These are phyloP conservation scores for Penicillium diatomitis DNA, from an alignment of 495 filamentous ascomycete species.

Conservation along the genomic window DNA sequence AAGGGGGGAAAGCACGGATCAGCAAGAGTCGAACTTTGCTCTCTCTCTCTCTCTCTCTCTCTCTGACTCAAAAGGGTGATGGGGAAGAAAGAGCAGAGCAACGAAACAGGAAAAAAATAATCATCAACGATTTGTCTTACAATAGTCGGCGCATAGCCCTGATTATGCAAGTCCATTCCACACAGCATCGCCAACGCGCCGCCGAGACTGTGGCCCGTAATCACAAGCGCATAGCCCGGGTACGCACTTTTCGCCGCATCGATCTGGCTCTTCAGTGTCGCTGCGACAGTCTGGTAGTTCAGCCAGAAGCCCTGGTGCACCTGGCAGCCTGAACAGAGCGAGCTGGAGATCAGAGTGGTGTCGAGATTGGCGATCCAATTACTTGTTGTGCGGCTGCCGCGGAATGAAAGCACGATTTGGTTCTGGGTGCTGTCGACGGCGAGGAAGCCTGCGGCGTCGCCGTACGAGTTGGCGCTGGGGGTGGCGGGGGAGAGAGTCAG, in stretches of 20 bases:
- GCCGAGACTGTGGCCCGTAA: conserved; percentile 58
- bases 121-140: conserved; percentile 5
- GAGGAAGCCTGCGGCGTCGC: conserved; percentile 57
- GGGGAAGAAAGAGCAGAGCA: not conserved
- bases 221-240: conserved; percentile 42
- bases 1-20: too few relatives aligned
- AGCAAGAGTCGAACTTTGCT: not conserved
- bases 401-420: conserved; percentile 54
- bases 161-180: conserved; percentile 42
- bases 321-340: conserved; percentile 38
- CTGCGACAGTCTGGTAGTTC: conserved; percentile 34
- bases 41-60: too few relatives aligned
- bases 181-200: conserved; percentile 51
- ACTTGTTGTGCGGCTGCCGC: conserved; percentile 9
- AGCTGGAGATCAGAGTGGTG: not conserved
- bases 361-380: not conserved
- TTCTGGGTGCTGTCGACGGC: conserved; percentile 48
- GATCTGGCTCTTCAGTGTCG: conserved; percentile 28
- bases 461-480: conserved; percentile 34
- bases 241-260: conserved; percentile 21
- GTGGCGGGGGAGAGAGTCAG: not conserved
- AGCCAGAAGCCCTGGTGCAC: conserved; percentile 43
- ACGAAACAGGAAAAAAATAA: too few relatives aligned
- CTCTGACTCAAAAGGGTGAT: not conserved
- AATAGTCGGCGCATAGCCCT: conserved; percentile 23